Evolutionary conservation across 768 basidiomycete genomes (phyloP).

Genomic region (Panus rudis): DNA sequence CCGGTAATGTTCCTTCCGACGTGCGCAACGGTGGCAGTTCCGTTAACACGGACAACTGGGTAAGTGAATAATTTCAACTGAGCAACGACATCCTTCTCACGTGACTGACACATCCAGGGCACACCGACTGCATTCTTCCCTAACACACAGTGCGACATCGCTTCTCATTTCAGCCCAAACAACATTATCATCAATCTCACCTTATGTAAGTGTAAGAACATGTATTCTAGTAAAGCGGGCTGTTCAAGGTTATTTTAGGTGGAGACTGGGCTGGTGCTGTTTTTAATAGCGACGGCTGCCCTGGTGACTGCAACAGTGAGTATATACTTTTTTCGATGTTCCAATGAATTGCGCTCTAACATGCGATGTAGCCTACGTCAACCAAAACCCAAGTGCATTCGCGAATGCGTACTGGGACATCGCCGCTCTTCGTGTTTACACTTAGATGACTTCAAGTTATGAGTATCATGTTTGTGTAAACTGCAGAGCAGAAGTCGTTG

Average conservation of each 20-base stretch:
- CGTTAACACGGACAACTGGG: constrained; percentile 50
- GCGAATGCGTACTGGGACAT: constrained; percentile 66
- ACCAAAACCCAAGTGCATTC: constrained; percentile 63
- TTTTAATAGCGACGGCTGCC: constrained; percentile 43
- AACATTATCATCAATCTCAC: constrained; percentile 66
- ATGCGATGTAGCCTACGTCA: constrained; percentile 43
- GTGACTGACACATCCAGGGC: constrained; percentile 38
- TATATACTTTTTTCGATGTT: constrained; percentile 8
- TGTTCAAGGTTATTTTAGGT: constrained; percentile 13
- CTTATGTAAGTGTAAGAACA: constrained; percentile 34
- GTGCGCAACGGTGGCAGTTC: constrained; percentile 31
- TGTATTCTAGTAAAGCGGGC: neutral
- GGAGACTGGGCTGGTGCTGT: constrained; percentile 50
- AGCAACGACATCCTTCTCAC: no score
- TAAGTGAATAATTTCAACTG: constrained; percentile 15
- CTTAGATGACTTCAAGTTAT: neutral
- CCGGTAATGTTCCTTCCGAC: constrained; percentile 35
- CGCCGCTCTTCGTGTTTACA: constrained; percentile 44
- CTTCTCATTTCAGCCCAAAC: constrained; percentile 42
- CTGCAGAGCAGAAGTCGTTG: no score
- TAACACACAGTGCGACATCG: constrained; percentile 46
- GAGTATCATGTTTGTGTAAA: neutral
- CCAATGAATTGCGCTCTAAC: neutral
- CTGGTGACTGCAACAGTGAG: constrained; percentile 44
- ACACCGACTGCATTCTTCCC: constrained; percentile 57